These are phyloP conservation scores for Neospermospora avenae DNA, from an alignment of 2,329 filamentous ascomycete species.

Conservation along the genomic window DNA sequence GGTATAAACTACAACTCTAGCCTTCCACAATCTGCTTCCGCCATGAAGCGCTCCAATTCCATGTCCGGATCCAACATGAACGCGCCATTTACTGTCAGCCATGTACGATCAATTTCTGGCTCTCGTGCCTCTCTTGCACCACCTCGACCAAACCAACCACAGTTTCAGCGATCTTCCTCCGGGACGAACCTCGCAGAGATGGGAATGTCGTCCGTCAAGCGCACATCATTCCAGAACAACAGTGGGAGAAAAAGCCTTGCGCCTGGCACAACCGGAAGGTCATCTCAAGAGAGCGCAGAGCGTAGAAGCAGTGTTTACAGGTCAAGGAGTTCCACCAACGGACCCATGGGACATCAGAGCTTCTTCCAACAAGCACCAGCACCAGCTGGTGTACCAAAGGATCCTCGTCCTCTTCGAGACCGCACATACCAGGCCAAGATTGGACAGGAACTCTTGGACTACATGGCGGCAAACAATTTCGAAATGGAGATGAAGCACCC, in stretches of 20 bases:
- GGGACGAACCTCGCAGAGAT: constrained; percentile 76
- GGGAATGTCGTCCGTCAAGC: constrained; percentile 79
- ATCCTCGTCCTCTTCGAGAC: constrained; percentile 84
- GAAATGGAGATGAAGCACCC: constrained; percentile 97
- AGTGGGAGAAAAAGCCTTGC: constrained; percentile 58
- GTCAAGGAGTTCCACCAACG: constrained; percentile 63
- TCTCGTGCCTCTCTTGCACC: constrained; percentile 83
- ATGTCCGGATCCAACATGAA: constrained; percentile 59
- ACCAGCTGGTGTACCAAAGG: constrained; percentile 76
- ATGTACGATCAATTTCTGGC: constrained; percentile 79
- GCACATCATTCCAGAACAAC: constrained; percentile 72
- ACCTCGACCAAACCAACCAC: constrained; percentile 77
- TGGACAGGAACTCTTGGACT: constrained; percentile 86
- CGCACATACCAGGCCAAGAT: constrained; percentile 76
- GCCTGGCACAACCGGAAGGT: constrained; percentile 38
- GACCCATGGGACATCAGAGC: constrained; percentile 75
- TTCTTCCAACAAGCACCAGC: constrained; percentile 90
- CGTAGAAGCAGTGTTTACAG: constrained; percentile 82
- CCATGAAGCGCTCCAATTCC: constrained; percentile 89
- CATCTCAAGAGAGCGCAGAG: constrained; percentile 46
- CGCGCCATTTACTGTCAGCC: constrained; percentile 63
- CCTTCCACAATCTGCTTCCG: constrained; percentile 87
- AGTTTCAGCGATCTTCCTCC: constrained; percentile 82
- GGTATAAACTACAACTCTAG: constrained; percentile 77
- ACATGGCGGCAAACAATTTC: constrained; percentile 89